Conservation (phyloP, 768 basidiomycete genomes). For the Rhizopogon vulgaris region DNA sequence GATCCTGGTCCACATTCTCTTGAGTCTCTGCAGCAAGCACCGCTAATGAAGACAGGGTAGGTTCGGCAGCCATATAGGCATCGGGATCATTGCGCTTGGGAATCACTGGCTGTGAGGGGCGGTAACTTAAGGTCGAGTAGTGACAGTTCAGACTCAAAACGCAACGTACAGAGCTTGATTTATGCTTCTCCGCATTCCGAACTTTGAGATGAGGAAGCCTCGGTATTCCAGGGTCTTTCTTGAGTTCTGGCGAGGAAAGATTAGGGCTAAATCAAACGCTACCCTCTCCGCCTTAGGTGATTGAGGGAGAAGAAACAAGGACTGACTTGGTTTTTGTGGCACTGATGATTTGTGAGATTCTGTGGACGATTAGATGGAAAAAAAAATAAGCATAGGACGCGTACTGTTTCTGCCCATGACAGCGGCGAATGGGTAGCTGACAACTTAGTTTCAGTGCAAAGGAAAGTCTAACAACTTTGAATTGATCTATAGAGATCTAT, state of each 20-base stretch:
- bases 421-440: background rate
- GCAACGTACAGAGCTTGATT: constrained; percentile 34
- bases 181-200: constrained; percentile 45
- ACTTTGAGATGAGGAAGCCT: constrained; percentile 71
- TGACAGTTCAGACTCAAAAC: background rate
- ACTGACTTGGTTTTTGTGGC: constrained; percentile 22
- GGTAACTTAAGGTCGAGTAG: background rate
- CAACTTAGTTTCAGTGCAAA: background rate
- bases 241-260: constrained; percentile 47
- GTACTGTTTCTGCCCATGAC: constrained; percentile 27
- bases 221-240: constrained; percentile 87
- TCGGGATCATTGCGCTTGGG: constrained; percentile 42
- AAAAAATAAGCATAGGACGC: constrained; percentile 3
- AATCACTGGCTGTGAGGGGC: constrained; percentile 10
- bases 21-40: constrained; percentile 32
- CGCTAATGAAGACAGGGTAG: constrained; percentile 58
- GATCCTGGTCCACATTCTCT: constrained; percentile 12
- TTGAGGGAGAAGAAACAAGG: background rate
- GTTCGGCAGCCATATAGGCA: constrained; percentile 68
- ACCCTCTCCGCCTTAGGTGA: background rate
- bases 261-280: background rate
- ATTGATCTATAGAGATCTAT: background rate
- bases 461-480: background rate
- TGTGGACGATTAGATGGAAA: constrained; percentile 1
- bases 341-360: constrained; percentile 19